Conservation (phyloP, 441 rosid species). For the Pelargonium australe region DNA sequence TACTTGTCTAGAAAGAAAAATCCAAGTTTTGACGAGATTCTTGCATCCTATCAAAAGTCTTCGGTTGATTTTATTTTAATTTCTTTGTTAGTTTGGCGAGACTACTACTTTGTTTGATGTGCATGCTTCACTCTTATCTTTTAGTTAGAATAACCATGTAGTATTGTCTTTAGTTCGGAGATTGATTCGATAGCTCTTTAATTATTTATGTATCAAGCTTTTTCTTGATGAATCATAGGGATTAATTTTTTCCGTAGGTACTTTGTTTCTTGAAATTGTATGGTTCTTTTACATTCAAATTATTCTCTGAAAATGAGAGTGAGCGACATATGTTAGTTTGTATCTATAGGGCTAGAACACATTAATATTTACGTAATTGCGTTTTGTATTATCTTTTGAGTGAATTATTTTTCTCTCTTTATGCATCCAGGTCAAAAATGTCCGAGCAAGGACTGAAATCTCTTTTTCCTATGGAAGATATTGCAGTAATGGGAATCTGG, state of each 20-base stretch:
- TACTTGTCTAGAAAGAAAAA: background rate
- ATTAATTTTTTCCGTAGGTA: no score
- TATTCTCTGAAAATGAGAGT: background rate
- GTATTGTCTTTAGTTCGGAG: no score
- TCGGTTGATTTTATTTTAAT: background rate
- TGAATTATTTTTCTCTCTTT: background rate
- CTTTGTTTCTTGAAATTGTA: no score
- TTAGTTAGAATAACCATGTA: no score
- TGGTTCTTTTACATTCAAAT: no score
- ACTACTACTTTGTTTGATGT: no score
- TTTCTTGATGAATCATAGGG: no score
- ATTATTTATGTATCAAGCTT: no score
- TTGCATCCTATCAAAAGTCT: background rate
- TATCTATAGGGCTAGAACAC: no score
- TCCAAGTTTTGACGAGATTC: background rate
- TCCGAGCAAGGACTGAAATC: constrained; percentile 57
- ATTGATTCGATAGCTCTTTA: no score
- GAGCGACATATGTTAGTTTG: background rate
- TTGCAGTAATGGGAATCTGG: constrained; percentile 89
- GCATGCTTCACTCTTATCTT: no score
- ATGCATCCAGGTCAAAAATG: constrained; percentile 49
- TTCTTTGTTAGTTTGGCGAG: background rate
- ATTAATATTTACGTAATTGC: background rate
- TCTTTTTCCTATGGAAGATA: constrained; percentile 79
- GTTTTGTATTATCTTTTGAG: background rate